Evolutionary conservation across 2,329 filamentous ascomycete genomes (phyloP), one percentile per base, ranked within the genome.

Genomic region (Knoxdaviesia capensis): DNA sequence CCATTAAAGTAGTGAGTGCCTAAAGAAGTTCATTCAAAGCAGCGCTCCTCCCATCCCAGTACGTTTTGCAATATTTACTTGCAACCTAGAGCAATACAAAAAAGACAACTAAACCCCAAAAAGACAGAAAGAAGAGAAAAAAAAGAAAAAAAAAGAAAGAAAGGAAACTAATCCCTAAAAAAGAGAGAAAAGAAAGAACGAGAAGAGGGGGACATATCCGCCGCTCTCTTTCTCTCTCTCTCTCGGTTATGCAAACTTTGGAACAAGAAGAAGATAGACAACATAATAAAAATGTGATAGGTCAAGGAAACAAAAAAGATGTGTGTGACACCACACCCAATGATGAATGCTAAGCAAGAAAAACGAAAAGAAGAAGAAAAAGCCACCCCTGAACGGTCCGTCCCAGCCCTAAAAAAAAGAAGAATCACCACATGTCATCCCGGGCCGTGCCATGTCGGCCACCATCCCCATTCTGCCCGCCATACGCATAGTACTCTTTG

Each of bases 341-440:
- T 6, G 10, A 34, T 28, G 28, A 29, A 35, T n/a, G 11, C 28
- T 34, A 35, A n/a, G 34, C 29, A 20, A 29, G 36, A 36, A 37
- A 41, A 37, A 31, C 6, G 29, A 40, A 38, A 35, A 6, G 9
- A 38, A 38, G 29, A 39, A 41, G 34, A 37, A 41, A 33, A 36
- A 31, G 28, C 8, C 34, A 38, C 20, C 7, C 9, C 9, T 29
- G n/a, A 7, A 39, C 8, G n/a, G 30, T 7, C 28, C 28, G 20
- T 20, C 20, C 20, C 20, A 20, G 3, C 20, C 20, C 29, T 7
- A 31, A 39, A 34, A 11, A 39, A 36, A 2, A 11, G 4, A 37
- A 42, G n/a, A 42, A 11, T 38, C 37, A 47, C 45, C 45, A 47
- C 43, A 47, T 43, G n/a, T 47, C 41, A 10, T 38, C 40, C 20